These are phyloP conservation scores for Trichomonas tenax DNA, from an alignment of 208 protist species.

Conservation along the genomic window DNA sequence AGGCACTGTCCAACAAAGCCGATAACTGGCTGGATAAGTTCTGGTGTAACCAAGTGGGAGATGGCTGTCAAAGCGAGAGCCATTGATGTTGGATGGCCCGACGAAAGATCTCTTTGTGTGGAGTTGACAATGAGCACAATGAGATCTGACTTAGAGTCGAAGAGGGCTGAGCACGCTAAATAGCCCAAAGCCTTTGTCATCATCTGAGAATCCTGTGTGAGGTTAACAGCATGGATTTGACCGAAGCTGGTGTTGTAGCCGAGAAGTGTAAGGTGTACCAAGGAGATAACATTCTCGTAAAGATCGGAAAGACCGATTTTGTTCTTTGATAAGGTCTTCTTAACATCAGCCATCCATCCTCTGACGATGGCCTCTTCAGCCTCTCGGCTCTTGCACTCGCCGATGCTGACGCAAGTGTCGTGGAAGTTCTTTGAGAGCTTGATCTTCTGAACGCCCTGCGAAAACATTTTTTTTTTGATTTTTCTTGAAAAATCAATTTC, in stretches of 20 bases:
- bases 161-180: not conserved
- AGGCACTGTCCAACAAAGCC: not conserved
- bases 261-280: not conserved
- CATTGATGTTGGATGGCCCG: not conserved
- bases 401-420: not conserved
- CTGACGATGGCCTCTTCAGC: not conserved
- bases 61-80: not conserved
- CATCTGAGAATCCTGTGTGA: not conserved
- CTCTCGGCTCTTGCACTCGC: not conserved
- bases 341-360: not conserved
- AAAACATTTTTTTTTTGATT: not conserved
- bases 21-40: not conserved
- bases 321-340: not conserved
- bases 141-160: not conserved
- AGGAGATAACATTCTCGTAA: not conserved
- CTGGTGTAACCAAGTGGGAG: not conserved
- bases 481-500: too few relatives aligned
- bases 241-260: not conserved
- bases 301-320: not conserved
- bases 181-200: conserved; percentile 3
- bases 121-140: not conserved
- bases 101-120: not conserved
- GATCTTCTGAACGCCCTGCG: not conserved
- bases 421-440: not conserved
- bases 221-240: conserved; percentile 19